These are phyloP conservation scores for Talaromyces atroroseus DNA, from an alignment of 2,329 filamentous ascomycete genomes.

Conservation along the genomic window DNA sequence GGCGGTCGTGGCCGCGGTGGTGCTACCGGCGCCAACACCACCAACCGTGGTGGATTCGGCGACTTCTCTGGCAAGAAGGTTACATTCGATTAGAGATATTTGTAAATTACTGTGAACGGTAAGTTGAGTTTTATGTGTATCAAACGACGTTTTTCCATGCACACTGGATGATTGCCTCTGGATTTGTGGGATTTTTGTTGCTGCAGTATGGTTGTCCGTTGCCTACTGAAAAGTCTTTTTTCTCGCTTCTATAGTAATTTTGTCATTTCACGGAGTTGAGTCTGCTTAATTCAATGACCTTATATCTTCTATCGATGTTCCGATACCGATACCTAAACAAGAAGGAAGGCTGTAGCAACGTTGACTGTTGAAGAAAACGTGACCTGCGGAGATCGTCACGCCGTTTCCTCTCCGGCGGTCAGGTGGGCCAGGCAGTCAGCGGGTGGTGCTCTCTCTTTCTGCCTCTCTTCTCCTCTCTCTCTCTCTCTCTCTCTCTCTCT, in stretches of 20 bases:
- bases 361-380: neutral
- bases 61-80: constrained; percentile 76
- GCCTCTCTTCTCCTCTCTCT: too few relatives aligned
- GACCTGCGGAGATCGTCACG: constrained; percentile 4
- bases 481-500: too few relatives aligned
- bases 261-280: neutral
- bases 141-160: constrained; percentile 2
- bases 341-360: neutral
- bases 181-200: neutral
- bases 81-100: constrained; percentile 50
- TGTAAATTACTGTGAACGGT: constrained; percentile 5
- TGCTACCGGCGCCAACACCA: constrained; percentile 37
- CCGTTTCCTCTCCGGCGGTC: constrained; percentile 4
- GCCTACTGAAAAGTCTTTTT: neutral
- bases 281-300: neutral
- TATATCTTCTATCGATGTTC: neutral
- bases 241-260: neutral
- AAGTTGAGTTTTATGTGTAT: constrained; percentile 5
- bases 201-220: neutral
- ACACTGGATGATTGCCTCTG: constrained; percentile 7
- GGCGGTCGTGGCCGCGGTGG: constrained; percentile 25
- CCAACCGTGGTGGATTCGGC: constrained; percentile 41
- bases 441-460: neutral
- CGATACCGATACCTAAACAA: neutral
- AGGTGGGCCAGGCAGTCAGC: constrained; percentile 3